Conservation (phyloP, 108 stramenopile genomes). For the Conticribra guillardii region DNA sequence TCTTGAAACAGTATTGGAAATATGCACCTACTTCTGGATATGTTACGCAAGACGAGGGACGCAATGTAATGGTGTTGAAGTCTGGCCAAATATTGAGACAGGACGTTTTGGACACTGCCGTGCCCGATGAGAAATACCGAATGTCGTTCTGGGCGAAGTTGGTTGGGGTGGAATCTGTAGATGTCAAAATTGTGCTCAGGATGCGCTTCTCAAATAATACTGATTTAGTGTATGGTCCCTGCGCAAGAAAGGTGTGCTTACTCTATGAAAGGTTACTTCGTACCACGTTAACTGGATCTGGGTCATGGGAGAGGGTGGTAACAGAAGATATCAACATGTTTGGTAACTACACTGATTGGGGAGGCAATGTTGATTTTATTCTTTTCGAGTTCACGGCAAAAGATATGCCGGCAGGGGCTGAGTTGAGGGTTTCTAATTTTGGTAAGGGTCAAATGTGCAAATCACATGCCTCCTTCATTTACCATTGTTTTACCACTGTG, state of each 20-base stretch:
- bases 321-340: slow-evolving; percentile 28
- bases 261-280: slow-evolving; percentile 20
- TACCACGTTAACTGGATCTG: background rate
- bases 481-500: slow-evolving; percentile 5
- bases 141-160: slow-evolving; percentile 25
- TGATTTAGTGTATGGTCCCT: slow-evolving; percentile 25
- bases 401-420: slow-evolving; percentile 15
- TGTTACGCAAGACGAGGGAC: slow-evolving; percentile 15
- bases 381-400: slow-evolving; percentile 20
- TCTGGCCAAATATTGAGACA: slow-evolving; percentile 22
- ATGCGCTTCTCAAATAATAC: slow-evolving; percentile 35
- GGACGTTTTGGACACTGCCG: slow-evolving; percentile 12
- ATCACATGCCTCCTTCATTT: slow-evolving; percentile 17
- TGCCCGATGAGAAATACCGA: slow-evolving; percentile 21
- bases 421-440: slow-evolving; percentile 24
- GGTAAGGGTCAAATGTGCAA: slow-evolving; percentile 18
- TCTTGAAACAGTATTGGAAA: background rate
- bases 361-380: slow-evolving; percentile 26
- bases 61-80: slow-evolving; percentile 23
- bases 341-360: slow-evolving; percentile 42
- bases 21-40: too few species aligned
- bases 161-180: background rate
- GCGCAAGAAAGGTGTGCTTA: slow-evolving; percentile 21
- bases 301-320: slow-evolving; percentile 30
- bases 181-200: slow-evolving; percentile 19